phyloP scores from a whole-genome alignment of 2,329 filamentous ascomycete species.

The Calonectria ilicicola region DNA sequence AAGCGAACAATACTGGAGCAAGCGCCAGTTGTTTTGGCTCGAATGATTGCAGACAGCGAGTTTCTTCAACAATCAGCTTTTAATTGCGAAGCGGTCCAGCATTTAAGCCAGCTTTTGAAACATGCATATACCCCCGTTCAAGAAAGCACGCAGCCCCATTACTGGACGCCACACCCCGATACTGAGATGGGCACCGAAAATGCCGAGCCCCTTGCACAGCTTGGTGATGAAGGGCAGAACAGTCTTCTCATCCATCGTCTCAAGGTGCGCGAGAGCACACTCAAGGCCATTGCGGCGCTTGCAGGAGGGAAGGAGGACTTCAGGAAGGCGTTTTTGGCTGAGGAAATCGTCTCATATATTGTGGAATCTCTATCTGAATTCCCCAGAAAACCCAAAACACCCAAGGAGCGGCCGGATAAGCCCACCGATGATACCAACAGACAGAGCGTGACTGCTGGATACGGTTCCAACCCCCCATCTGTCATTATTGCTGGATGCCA shows the following conservation, averaged over 20 bases:
- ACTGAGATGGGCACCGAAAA: conserved; percentile 49
- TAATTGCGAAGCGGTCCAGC: conserved; percentile 67
- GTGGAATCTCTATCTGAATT: conserved; percentile 80
- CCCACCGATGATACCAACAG: conserved; percentile 47
- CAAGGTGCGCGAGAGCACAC: conserved; percentile 78
- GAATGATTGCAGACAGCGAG: conserved; percentile 82
- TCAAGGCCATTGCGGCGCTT: conserved; percentile 86
- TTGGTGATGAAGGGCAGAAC: conserved; percentile 73
- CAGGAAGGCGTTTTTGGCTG: conserved; percentile 83
- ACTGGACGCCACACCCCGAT: conserved; percentile 55
- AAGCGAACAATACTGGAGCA: conserved; percentile 69
- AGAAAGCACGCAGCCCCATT: conserved; percentile 43
- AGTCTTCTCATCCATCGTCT: conserved; percentile 75
- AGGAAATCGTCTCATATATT: conserved; percentile 84
- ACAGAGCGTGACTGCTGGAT: conserved; percentile 56
- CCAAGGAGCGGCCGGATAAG: conserved; percentile 57
- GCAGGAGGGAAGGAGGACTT: conserved; percentile 86
- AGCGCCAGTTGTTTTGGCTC: conserved; percentile 80
- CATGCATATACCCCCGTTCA: conserved; percentile 62
- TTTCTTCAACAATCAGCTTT: conserved; percentile 85
- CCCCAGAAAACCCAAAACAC: conserved; percentile 61
- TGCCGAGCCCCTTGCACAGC: conserved; percentile 54
- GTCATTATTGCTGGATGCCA: conserved; percentile 90
- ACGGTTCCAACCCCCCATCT: conserved; percentile 78
- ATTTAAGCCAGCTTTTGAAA: conserved; percentile 62